These are phyloP conservation scores for Crithidia acanthocephali DNA, from an alignment of 208 protist species.

Conservation along the genomic window DNA sequence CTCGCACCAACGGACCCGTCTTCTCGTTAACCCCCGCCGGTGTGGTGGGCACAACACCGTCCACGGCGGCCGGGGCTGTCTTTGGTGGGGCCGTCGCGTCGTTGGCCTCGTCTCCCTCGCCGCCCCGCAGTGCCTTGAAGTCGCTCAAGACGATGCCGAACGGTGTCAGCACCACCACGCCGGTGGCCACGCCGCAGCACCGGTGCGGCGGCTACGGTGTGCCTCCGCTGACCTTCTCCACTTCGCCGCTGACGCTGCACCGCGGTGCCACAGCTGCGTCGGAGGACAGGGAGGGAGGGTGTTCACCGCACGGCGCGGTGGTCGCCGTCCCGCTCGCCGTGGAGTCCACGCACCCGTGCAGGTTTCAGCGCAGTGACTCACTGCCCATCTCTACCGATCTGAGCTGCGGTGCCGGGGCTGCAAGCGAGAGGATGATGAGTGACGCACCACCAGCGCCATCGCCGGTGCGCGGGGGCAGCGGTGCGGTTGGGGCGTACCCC, in stretches of 20 bases:
- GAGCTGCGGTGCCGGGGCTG: too few species aligned
- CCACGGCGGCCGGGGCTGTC: too few species aligned
- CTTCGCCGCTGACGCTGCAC: neutral
- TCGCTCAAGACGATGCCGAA: too few species aligned
- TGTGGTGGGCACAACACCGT: neutral
- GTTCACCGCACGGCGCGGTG: too few species aligned
- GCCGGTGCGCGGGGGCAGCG: neutral
- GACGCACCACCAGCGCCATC: neutral
- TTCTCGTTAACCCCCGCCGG: neutral
- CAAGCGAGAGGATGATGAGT: too few species aligned
- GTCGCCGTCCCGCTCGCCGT: too few species aligned
- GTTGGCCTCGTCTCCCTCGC: too few species aligned
- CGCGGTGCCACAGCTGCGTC: neutral
- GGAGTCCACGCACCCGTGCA: too few species aligned
- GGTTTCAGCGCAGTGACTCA: slow-evolving; percentile 4
- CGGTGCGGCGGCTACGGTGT: neutral
- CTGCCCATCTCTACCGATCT: neutral
- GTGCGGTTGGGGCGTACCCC: neutral
- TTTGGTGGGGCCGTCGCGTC: neutral
- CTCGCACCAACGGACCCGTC: neutral
- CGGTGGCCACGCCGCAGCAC: neutral
- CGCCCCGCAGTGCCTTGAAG: too few species aligned
- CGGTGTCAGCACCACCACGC: neutral
- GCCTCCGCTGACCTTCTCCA: slow-evolving; percentile 1
- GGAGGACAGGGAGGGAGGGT: neutral